Percentiles rank a stretch among this genome's conserved stretches.
Conservation (phyloP, 441 rosid genomes). For the Capsella rubella region DNA sequence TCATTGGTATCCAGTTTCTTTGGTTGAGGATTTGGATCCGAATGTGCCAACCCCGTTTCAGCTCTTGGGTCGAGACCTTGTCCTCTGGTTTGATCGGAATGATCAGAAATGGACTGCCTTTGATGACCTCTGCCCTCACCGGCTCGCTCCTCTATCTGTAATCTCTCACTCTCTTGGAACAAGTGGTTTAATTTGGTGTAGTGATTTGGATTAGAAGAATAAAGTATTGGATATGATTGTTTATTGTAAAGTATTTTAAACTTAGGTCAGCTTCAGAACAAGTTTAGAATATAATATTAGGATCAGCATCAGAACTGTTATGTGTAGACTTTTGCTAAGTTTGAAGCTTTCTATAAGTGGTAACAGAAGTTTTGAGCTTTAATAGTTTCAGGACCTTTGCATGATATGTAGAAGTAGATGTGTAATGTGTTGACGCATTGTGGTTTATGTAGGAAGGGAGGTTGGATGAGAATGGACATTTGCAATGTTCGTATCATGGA, state of each 20-base stretch:
- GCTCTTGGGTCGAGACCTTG: constrained; percentile 87
- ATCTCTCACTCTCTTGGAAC: constrained; percentile 33
- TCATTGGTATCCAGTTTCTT: constrained; percentile 92
- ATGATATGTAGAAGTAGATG: constrained; percentile 2
- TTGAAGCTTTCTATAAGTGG: neutral
- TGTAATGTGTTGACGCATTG: constrained; percentile 19
- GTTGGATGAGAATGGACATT: constrained; percentile 84
- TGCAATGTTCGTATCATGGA: constrained; percentile 97
- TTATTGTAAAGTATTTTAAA: constrained; percentile 11
- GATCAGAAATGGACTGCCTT: constrained; percentile 76
- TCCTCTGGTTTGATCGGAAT: constrained; percentile 75
- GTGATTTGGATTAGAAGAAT: constrained; percentile 24
- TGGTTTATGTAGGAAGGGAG: constrained; percentile 72
- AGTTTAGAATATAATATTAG: constrained; percentile 15
- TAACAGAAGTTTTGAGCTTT: constrained; percentile 14
- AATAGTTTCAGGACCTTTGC: neutral
- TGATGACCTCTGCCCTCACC: constrained; percentile 88
- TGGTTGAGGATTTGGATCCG: constrained; percentile 80
- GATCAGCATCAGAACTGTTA: constrained; percentile 1
- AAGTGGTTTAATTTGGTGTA: constrained; percentile 23
- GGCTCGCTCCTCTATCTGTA: constrained; percentile 91
- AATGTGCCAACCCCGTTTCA: constrained; percentile 71
- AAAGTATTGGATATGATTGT: constrained; percentile 13
- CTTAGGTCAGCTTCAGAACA: neutral
- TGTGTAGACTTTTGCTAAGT: neutral